Percentiles rank a stretch among this genome's conserved stretches.
phyloP scores from a whole-genome alignment of 306 rosid genomes.

The Alnus glutinosa region DNA sequence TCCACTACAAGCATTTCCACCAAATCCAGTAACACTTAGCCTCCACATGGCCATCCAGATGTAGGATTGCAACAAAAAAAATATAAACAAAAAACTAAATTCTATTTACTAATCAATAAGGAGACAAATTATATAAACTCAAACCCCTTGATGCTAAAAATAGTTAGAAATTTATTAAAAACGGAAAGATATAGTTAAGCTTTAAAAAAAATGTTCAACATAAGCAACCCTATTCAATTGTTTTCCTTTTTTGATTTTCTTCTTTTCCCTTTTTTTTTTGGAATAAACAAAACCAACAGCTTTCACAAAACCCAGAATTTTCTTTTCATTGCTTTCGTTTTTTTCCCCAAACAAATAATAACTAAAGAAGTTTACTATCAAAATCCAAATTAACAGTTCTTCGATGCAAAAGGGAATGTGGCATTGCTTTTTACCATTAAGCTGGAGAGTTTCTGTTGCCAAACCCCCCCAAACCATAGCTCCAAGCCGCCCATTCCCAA shows the following conservation, averaged over 20 bases:
- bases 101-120: background rate
- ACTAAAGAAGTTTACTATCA: background rate
- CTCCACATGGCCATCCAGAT: background rate
- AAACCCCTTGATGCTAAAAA: background rate
- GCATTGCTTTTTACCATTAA: slow-evolving; percentile 57
- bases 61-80: background rate
- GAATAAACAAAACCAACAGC: background rate
- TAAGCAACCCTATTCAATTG: background rate
- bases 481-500: slow-evolving; percentile 94
- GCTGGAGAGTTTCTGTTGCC: slow-evolving; percentile 68
- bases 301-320: background rate
- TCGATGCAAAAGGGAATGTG: background rate
- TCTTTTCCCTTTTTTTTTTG: background rate
- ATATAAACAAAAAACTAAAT: no score
- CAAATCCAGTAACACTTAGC: background rate
- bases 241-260: background rate
- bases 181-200: background rate
- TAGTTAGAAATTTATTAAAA: background rate
- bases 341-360: background rate
- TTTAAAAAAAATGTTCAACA: background rate
- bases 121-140: background rate
- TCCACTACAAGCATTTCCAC: background rate
- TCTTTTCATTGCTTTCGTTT: slow-evolving; percentile 1
- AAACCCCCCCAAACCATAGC: slow-evolving; percentile 97
- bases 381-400: background rate